Base-by-base conservation (phyloP, 306 rosid species). In the Rubus idaeus region DNA sequence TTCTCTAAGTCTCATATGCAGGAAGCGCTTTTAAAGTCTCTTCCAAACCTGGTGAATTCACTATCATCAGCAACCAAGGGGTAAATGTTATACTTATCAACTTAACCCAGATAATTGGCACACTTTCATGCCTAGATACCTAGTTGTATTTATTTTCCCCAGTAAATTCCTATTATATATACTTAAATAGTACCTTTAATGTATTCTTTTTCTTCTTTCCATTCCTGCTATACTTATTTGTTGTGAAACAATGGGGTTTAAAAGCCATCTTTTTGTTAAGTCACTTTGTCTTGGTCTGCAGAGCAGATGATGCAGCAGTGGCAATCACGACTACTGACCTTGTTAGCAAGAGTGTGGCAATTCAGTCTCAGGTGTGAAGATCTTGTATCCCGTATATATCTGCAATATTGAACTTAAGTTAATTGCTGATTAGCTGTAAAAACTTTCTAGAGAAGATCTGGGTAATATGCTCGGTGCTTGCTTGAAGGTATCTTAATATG, bases 321-420 rank as follows among this genome's bases (percentile, higher is more conserved):
- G 98, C 98, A 56, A 92, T 95, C 76, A 95, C 97, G 26, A 95
- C 98, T 0, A 95, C 97, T 4, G 98, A 95, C 83, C 97, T 95
- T 63, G 98, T 90, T 62, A 90, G 91, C 89, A 95, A 95, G 91
- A 95, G 97, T 50, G 90, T 95, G 83, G 97, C 98, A 73, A 83
- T 95, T 49, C 97, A 92, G 82, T 86, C 91, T 56, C 80, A 87
- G 94, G 99, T 95, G 77, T 76, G 73, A 67, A 17, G 45, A 62
- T 80, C 78, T 80, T 68, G 42, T 77, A 49, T 74, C 47, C 44
- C 60, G 49, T 65, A 9, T 69, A 18, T 49, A 12, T 71, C 17
- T 20, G 39, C 57, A 39, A 39, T 23, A 11, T 75, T 74, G 44
- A 17, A 46, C 8, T 70, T 14, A 23, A 13, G 56, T 26, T 70